Conservation (phyloP, 2,329 filamentous ascomycete species). For the Monosporascus sp. region DNA sequence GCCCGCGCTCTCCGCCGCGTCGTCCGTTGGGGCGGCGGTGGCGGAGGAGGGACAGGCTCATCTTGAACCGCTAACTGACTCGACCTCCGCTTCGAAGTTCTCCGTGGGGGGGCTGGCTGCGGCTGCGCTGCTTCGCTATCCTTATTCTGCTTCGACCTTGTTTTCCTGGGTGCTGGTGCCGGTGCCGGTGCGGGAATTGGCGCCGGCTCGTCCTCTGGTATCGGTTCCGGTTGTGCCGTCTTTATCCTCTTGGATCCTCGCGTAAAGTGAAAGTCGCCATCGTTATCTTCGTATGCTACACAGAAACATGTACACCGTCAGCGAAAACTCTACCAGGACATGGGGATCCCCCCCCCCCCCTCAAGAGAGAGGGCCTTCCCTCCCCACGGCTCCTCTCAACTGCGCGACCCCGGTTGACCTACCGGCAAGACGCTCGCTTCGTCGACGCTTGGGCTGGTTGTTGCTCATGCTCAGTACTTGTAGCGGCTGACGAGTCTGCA, state of each 20-base stretch:
- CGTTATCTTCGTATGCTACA: constrained; percentile 62
- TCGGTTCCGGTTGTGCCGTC: constrained; percentile 42
- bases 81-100: constrained; percentile 33
- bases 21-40: constrained; percentile 34
- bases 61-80: constrained; percentile 23
- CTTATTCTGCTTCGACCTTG: constrained; percentile 35
- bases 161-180: constrained; percentile 31
- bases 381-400: background rate
- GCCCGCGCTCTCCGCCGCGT: constrained; percentile 41
- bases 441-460: constrained; percentile 55
- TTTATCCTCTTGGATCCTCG: constrained; percentile 63
- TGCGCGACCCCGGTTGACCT: constrained; percentile 27
- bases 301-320: background rate
- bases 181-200: constrained; percentile 27
- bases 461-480: constrained; percentile 65
- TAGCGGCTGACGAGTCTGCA: constrained; percentile 59
- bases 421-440: constrained; percentile 62
- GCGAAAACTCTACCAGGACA: background rate
- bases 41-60: constrained; percentile 8
- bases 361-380: background rate
- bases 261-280: constrained; percentile 73
- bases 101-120: constrained; percentile 31
- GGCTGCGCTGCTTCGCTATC: constrained; percentile 13
- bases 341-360: background rate
- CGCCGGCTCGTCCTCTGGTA: constrained; percentile 36